Conservation (phyloP, 2,329 filamentous ascomycete species). For the Trichoderma polysporum region DNA sequence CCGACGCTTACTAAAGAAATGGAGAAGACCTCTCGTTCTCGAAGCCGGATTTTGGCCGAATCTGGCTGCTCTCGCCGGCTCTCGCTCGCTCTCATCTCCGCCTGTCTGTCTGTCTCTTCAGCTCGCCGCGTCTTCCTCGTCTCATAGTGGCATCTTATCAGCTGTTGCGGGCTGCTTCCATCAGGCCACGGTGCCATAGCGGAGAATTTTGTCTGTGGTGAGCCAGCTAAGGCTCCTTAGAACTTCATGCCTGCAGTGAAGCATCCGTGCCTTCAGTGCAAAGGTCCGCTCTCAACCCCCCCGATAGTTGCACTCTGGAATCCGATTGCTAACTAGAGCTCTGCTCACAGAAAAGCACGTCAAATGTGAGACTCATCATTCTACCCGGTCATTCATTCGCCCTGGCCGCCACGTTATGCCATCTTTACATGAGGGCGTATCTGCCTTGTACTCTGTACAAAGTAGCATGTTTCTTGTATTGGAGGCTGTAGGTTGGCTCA, state of each 20-base stretch:
- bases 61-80: slow-evolving; percentile 12
- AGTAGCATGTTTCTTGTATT: neutral
- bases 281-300: slow-evolving; percentile 30
- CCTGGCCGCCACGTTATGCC: neutral
- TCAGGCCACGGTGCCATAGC: neutral
- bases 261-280: slow-evolving; percentile 38
- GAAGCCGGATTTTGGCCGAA: slow-evolving; percentile 15
- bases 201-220: neutral
- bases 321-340: neutral
- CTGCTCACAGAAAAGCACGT: slow-evolving; percentile 35
- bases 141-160: neutral
- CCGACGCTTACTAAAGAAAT: slow-evolving; percentile 14
- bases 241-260: slow-evolving; percentile 34
- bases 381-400: neutral
- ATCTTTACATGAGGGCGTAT: neutral
- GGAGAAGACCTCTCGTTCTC: neutral
- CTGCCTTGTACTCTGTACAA: no score
- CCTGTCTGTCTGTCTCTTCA: neutral
- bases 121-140: neutral
- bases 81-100: neutral
- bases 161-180: neutral
- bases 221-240: neutral
- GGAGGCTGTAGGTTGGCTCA: neutral
- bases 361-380: slow-evolving; percentile 32
- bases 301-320: neutral